These are phyloP conservation scores for Aspergillus ruber DNA, from an alignment of 2,329 filamentous ascomycete genomes.

Conservation along the genomic window DNA sequence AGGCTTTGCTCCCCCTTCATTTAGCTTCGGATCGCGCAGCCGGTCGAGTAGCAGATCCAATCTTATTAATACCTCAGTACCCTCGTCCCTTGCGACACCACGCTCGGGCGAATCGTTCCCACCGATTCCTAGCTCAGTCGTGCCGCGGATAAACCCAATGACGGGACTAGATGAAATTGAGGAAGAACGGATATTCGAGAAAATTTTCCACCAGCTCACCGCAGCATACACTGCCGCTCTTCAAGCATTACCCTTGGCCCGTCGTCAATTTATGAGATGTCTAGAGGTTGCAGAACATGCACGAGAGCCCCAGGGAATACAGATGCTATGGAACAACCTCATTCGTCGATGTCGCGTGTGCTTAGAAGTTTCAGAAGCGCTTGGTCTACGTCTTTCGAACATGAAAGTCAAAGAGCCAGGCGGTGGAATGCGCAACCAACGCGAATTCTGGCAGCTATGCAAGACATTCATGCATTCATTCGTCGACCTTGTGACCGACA, in stretches of 20 bases:
- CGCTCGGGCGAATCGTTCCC: slow-evolving; percentile 76
- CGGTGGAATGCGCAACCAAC: slow-evolving; percentile 54
- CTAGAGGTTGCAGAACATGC: slow-evolving; percentile 59
- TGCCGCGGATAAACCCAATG: slow-evolving; percentile 47
- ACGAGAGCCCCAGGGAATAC: slow-evolving; percentile 53
- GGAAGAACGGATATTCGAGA: slow-evolving; percentile 76
- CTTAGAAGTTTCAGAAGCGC: slow-evolving; percentile 64
- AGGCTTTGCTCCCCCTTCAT: slow-evolving; percentile 24
- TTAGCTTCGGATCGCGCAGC: slow-evolving; percentile 32
- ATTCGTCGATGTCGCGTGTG: slow-evolving; percentile 65
- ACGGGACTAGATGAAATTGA: slow-evolving; percentile 61
- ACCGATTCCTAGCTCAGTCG: slow-evolving; percentile 39
- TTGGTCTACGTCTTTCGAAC: slow-evolving; percentile 65
- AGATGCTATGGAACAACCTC: slow-evolving; percentile 63
- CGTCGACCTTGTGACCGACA: slow-evolving; percentile 41
- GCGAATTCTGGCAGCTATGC: slow-evolving; percentile 63
- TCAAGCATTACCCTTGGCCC: slow-evolving; percentile 63
- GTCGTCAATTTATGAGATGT: slow-evolving; percentile 58
- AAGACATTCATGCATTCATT: slow-evolving; percentile 51
- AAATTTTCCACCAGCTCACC: slow-evolving; percentile 70
- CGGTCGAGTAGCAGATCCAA: slow-evolving; percentile 49
- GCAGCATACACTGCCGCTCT: slow-evolving; percentile 68
- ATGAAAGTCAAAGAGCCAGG: slow-evolving; percentile 83
- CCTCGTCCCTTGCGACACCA: slow-evolving; percentile 57
- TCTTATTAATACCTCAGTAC: slow-evolving; percentile 41